Evolutionary conservation across 2,329 filamentous ascomycete genomes (phyloP).

Genomic region (Colletotrichum simmondsii): DNA sequence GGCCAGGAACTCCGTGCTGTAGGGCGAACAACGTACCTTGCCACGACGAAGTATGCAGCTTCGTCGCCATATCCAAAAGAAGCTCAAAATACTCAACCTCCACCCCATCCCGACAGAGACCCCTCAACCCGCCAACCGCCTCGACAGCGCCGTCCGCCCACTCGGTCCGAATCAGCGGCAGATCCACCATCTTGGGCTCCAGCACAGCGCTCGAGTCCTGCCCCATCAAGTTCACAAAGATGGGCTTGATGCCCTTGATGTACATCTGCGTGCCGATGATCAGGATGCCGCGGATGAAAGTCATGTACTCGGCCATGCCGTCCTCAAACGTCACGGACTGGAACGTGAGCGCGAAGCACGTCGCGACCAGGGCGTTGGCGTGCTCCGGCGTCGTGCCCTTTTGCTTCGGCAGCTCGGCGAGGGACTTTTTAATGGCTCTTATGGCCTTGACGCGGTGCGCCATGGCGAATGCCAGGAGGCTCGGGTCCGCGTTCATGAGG

Average conservation of each 20-base stretch:
- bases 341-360: constrained; percentile 69
- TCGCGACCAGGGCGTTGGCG: constrained; percentile 68
- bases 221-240: constrained; percentile 60
- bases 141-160: constrained; percentile 59
- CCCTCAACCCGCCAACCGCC: constrained; percentile 53
- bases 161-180: constrained; percentile 56
- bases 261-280: constrained; percentile 66
- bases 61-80: constrained; percentile 58
- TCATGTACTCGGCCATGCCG: constrained; percentile 70
- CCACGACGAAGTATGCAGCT: constrained; percentile 63
- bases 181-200: constrained; percentile 54
- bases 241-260: constrained; percentile 57
- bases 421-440: constrained; percentile 66
- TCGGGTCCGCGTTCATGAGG: constrained; percentile 61
- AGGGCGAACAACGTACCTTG: constrained; percentile 53
- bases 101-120: constrained; percentile 54
- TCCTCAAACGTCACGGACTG: constrained; percentile 68
- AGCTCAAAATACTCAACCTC: constrained; percentile 59
- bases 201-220: constrained; percentile 54
- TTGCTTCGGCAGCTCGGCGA: constrained; percentile 54
- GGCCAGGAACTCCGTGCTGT: no score
- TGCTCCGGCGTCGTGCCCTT: constrained; percentile 58
- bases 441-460: constrained; percentile 74
- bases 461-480: constrained; percentile 68
- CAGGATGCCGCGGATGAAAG: constrained; percentile 67